Evolutionary conservation across 2,329 filamentous ascomycete species (phyloP), one percentile per base, ranked within the genome.

Genomic region (Phialophora verrucosa): DNA sequence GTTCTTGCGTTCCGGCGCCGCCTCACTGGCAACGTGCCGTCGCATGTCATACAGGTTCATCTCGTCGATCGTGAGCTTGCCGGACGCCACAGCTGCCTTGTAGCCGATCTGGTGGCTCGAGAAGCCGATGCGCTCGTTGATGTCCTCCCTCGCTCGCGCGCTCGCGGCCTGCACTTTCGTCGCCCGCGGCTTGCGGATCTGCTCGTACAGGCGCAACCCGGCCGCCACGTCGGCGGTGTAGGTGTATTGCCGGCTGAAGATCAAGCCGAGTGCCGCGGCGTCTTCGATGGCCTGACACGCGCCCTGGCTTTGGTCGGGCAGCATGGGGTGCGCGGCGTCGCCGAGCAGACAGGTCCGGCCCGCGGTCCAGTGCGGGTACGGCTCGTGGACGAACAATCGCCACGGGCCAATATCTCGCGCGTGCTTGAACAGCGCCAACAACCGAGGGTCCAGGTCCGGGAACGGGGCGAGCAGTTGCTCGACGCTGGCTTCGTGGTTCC

Each of bases 21-120:
- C 59, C 49, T 54, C 47, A 8, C 50, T 38, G 11, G 57, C 64
- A 35, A 64, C 49, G 11, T 64, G 44, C 17, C 44, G 27, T 23
- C 44, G 44, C 62, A 64, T 64, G 14, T 59, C 62, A 35, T 64
- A 64, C 80, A 80, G 79, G 65, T 90, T 90, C 87, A 90, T 90
- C 75, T 90, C 88, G 68, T 89, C 87, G 58, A 90, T 89, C 0
- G 88, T 90, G 25, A 90, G 73, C 67, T 88, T 88, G 49, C 85
- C 82, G 69, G 80, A 83, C 70, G 87, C 83, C 60, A 89, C 83
- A 67, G 85, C 83, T 0, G 90, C 88, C 72, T 86, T 86, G 76
- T 90, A 90, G 0, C 81, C 59, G 23, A 44, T 50, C 23, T 55
- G 55, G 14, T 54, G 29, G 38, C 65, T 67, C 20, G 55, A 60